These are phyloP conservation scores for Hura crepitans DNA, from an alignment of 441 rosid genomes.

Conservation along the genomic window DNA sequence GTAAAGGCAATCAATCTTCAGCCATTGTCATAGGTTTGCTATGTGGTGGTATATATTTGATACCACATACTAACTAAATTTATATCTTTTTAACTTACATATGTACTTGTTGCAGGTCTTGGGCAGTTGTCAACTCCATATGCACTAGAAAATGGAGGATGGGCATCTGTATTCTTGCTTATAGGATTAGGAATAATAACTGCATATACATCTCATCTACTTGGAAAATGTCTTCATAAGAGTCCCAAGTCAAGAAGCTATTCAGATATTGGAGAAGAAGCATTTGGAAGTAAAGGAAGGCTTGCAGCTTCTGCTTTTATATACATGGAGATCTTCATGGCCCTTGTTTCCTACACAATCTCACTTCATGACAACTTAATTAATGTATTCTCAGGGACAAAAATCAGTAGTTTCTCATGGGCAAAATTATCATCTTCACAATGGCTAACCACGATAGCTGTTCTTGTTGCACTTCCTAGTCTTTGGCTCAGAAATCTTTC, in stretches of 20 bases:
- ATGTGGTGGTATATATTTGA: no score
- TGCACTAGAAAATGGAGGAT: conserved; percentile 63
- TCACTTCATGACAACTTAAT: conserved; percentile 70
- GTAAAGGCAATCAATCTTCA: no score
- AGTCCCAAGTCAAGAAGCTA: conserved; percentile 57
- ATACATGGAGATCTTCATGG: conserved; percentile 67
- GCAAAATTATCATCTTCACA: conserved; percentile 39
- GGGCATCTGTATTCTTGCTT: conserved; percentile 56
- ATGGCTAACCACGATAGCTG: conserved; percentile 47
- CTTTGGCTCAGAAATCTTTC: conserved; percentile 68
- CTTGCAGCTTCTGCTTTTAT: conserved; percentile 41
- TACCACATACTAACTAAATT: background rate
- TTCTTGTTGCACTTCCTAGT: conserved; percentile 61
- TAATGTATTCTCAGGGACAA: conserved; percentile 40
- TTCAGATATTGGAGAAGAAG: conserved; percentile 54
- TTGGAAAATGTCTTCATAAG: conserved; percentile 59
- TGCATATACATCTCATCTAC: conserved; percentile 51
- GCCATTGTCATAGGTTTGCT: no score
- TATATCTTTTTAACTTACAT: background rate
- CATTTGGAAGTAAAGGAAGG: conserved; percentile 52
- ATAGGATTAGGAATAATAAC: conserved; percentile 45
- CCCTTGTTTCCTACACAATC: conserved; percentile 71
- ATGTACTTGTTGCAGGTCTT: conserved; percentile 38
- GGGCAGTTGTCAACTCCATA: conserved; percentile 74
- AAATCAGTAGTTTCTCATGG: conserved; percentile 18